Percentiles rank a stretch among this genome's conserved stretches.
These are phyloP conservation scores for Microdochium bolleyi DNA, from an alignment of 2,329 filamentous ascomycete genomes.

Conservation along the genomic window DNA sequence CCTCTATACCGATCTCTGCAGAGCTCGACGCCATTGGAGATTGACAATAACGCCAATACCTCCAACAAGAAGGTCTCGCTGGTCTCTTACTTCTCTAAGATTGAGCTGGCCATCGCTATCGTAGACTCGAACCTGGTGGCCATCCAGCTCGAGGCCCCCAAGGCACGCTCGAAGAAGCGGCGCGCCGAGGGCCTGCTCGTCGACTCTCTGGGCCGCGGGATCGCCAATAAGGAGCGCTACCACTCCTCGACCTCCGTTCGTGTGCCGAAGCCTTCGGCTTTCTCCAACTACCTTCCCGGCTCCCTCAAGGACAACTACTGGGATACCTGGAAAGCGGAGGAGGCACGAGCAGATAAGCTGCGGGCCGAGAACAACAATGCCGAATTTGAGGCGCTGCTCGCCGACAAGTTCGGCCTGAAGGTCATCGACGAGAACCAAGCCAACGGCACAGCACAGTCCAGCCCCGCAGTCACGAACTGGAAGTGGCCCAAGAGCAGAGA, in stretches of 20 bases:
- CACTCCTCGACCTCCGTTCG: constrained; percentile 20
- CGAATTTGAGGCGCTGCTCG: constrained; percentile 42
- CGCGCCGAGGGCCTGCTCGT: constrained; percentile 57
- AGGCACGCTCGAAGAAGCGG: constrained; percentile 44
- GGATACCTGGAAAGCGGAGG: constrained; percentile 32
- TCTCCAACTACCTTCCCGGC: constrained; percentile 35
- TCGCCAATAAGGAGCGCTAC: constrained; percentile 28
- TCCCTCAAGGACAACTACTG: constrained; percentile 43
- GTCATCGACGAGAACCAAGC: constrained; percentile 13
- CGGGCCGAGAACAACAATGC: constrained; percentile 35
- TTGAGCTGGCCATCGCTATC: constrained; percentile 59
- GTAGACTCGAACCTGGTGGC: constrained; percentile 57
- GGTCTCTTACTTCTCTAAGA: constrained; percentile 55
- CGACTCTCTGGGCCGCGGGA: constrained; percentile 65
- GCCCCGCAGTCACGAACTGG: constrained; percentile 34
- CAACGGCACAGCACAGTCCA: constrained; percentile 9
- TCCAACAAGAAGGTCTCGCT: constrained; percentile 29
- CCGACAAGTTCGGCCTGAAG: constrained; percentile 39
- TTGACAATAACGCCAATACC: constrained; percentile 27
- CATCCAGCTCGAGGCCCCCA: constrained; percentile 59
- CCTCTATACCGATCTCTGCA: constrained; percentile 59
- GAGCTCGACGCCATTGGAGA: constrained; percentile 35
- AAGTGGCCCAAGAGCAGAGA: constrained; percentile 33
- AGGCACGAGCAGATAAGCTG: constrained; percentile 37
- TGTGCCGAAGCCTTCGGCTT: constrained; percentile 20